Evolutionary conservation across 1,139 yeast genomes (phyloP).

Genomic region (Waltiozyma sp.): DNA sequence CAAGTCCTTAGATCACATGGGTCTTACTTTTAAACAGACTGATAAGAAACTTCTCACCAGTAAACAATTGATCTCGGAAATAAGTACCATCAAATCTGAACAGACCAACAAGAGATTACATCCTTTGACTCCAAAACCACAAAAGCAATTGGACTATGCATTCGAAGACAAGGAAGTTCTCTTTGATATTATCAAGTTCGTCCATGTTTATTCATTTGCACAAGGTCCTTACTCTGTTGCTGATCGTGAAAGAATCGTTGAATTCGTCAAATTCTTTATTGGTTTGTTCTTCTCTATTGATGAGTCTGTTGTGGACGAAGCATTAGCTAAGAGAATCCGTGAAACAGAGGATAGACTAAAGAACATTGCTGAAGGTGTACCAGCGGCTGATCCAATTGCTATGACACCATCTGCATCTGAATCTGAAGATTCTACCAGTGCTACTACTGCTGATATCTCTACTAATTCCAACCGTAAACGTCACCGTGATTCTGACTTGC

Average conservation of each 20-base stretch:
- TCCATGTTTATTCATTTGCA: slow-evolving; percentile 58
- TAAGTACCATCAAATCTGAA: slow-evolving; percentile 85
- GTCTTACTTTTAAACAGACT: slow-evolving; percentile 90
- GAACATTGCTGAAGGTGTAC: slow-evolving; percentile 1
- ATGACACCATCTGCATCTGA: slow-evolving; percentile 7
- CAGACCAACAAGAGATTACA: slow-evolving; percentile 68
- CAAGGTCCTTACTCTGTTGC: slow-evolving; percentile 66
- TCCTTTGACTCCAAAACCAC: slow-evolving; percentile 79
- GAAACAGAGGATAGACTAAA: slow-evolving; percentile 4
- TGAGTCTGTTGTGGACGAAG: slow-evolving; percentile 24
- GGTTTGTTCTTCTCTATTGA: slow-evolving; percentile 55
- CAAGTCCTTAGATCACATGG: slow-evolving; percentile 90
- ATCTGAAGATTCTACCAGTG: slow-evolving; percentile 6
- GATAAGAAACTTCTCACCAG: slow-evolving; percentile 88
- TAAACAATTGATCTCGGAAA: slow-evolving; percentile 82
- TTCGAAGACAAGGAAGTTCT: slow-evolving; percentile 61
- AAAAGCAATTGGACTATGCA: slow-evolving; percentile 63
- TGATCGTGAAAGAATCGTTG: slow-evolving; percentile 71
- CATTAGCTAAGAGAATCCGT: slow-evolving; percentile 21
- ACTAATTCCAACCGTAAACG: slow-evolving; percentile 35
- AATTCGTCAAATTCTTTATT: slow-evolving; percentile 61
- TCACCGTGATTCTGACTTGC: slow-evolving; percentile 51
- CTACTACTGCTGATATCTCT: slow-evolving; percentile 1
- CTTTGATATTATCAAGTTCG: slow-evolving; percentile 60
- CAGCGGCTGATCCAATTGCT: not conserved